Percentiles rank a stretch among this genome's conserved stretches.
Conservation (phyloP, 129 eudicot genomes). For the Helianthus tuberosus region DNA sequence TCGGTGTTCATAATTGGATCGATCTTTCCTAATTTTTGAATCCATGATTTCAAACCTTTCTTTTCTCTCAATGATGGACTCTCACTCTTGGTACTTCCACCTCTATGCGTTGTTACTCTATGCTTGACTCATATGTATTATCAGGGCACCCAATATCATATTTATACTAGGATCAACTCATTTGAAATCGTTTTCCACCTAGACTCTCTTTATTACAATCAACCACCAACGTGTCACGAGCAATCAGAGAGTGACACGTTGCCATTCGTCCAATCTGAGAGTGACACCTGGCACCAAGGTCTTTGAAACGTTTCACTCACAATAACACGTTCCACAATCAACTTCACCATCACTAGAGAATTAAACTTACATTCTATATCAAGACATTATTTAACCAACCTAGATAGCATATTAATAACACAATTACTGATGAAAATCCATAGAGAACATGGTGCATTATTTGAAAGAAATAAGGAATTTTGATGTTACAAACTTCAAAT, state of each 20-base stretch:
- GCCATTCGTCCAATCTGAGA: not conserved
- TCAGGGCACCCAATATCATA: not conserved
- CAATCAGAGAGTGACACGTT: not conserved
- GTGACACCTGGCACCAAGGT: not conserved
- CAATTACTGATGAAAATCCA: not conserved
- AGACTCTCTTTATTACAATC: not conserved
- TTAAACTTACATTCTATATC: not conserved
- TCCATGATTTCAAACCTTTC: not conserved
- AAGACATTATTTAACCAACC: not conserved
- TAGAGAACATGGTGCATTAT: too few relatives aligned
- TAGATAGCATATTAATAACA: conserved; percentile 2
- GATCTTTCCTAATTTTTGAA: not conserved
- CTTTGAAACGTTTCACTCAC: not conserved
- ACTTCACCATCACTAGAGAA: too few relatives aligned
- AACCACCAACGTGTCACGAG: not conserved
- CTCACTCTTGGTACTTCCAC: not conserved
- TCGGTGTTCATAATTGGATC: not conserved
- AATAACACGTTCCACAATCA: too few relatives aligned
- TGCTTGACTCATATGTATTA: not conserved
- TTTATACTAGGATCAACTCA: not conserved
- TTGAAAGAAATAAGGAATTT: too few relatives aligned
- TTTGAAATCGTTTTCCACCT: not conserved
- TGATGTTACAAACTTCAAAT: too few relatives aligned
- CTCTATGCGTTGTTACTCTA: not conserved
- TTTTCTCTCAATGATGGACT: not conserved